Conservation (phyloP, 2,329 filamentous ascomycete genomes). For the Penicillium sp. region DNA sequence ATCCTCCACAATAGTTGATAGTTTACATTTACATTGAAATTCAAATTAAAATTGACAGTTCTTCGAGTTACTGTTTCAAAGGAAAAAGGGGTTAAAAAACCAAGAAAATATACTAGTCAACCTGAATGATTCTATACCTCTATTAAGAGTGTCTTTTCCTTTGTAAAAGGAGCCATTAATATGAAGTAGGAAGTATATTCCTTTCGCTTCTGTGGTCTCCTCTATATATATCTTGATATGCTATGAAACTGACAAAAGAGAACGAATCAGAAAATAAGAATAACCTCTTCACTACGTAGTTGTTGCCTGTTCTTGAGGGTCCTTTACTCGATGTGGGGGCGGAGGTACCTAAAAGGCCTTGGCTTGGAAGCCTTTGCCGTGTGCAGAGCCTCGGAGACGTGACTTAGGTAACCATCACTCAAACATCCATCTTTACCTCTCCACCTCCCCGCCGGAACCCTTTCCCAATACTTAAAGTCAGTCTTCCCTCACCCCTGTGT, state of each 20-base stretch:
- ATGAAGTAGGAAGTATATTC: no score
- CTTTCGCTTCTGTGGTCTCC: no score
- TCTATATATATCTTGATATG: no score
- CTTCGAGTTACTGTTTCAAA: neutral
- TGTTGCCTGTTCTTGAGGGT: neutral
- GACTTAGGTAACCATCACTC: neutral
- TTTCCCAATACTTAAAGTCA: neutral
- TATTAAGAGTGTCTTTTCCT: no score
- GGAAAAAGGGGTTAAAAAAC: neutral
- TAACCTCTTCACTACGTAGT: no score
- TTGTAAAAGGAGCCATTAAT: no score
- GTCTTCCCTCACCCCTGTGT: neutral
- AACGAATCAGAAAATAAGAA: neutral
- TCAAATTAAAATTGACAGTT: neutral
- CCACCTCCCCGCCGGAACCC: neutral
- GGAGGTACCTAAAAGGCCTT: neutral
- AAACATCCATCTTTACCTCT: neutral
- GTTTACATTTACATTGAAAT: neutral
- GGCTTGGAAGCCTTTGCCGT: neutral
- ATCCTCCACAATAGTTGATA: neutral
- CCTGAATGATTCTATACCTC: no score
- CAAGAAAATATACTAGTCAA: no score
- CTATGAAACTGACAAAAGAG: no score
- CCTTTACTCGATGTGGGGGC: neutral
- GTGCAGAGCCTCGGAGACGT: constrained; percentile 1